Evolutionary conservation across 2,329 filamentous ascomycete genomes (phyloP).

Genomic region (Ceratocystis lukuohia): DNA sequence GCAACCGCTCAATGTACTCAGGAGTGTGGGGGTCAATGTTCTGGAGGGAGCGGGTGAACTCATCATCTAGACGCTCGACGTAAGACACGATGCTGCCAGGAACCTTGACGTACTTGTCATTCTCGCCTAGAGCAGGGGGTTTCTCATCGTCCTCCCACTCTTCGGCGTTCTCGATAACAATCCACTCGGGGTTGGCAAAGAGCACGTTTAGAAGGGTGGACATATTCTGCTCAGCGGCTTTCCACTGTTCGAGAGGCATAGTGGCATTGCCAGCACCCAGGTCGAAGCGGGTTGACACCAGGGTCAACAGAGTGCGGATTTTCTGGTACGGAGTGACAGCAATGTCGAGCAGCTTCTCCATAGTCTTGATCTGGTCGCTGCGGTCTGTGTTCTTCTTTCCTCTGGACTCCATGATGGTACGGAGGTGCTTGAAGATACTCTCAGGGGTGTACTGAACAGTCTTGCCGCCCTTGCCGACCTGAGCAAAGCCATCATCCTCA

Average conservation of each 20-base stretch:
- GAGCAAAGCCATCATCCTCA: conserved; percentile 78
- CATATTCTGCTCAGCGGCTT: conserved; percentile 80
- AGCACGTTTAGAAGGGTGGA: conserved; percentile 63
- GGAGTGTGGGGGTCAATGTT: conserved; percentile 96
- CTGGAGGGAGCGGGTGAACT: conserved; percentile 92
- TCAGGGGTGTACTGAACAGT: conserved; percentile 87
- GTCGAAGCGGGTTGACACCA: conserved; percentile 91
- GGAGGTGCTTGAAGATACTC: conserved; percentile 94
- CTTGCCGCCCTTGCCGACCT: conserved; percentile 78
- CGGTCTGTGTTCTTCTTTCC: conserved; percentile 99
- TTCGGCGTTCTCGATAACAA: conserved; percentile 83
- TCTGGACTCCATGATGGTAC: conserved; percentile 83
- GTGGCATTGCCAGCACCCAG: conserved; percentile 62
- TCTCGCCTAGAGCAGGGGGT: conserved; percentile 56
- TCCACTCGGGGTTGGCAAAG: conserved; percentile 62
- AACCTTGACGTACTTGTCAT: conserved; percentile 74
- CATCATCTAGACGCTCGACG: conserved; percentile 88
- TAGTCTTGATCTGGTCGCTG: conserved; percentile 83
- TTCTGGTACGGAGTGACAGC: conserved; percentile 83
- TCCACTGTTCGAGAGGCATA: conserved; percentile 96
- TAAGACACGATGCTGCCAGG: conserved; percentile 91
- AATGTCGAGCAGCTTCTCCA: conserved; percentile 92
- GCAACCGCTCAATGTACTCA: conserved; percentile 91
- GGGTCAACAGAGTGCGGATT: conserved; percentile 78
- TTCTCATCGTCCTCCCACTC: conserved; percentile 99